Base-by-base conservation (phyloP, 2,329 filamentous ascomycete species). In the Clarireedia monteithiana region DNA sequence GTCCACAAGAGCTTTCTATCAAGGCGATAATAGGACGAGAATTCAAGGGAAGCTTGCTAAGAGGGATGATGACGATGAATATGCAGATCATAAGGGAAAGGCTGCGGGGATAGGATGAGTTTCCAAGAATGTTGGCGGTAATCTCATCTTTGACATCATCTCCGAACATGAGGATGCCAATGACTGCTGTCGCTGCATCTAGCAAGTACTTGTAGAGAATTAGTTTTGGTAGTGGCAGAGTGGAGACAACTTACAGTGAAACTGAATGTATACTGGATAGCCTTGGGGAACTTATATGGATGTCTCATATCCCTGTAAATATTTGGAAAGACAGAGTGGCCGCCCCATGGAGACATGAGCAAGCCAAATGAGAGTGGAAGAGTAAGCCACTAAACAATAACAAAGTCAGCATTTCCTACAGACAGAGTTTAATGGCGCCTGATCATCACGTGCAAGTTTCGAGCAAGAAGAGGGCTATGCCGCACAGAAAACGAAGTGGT, bases 41-140 rank as follows among this genome's bases (percentile, higher is more conserved):
- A 69, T 91, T 95, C 38, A 96, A 77, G 0, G 91, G 91, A n/a
- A 96, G 84, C 72, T 99, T 99, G 38, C 92, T 96, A 51, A 99
- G 75, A 0, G 92, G 94, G 61, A 97, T 96, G 68, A 96, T 91
- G 67, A 87, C 87, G 63, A 97, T 88, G 70, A 91, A 92, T 59
- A 89, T 76, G 61, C 90, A 90, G 70, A 96, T 87, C 62, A 92
- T 76, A 48, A 92, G 73, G n/a, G 84, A 89, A 42, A 95, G 72
- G 1, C 75, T 78, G 12, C 80, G 74, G 0, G 92, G 89, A 68
- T 95, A 96, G 53, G 85, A 86, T 5, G 78, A 72, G 1, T 83
- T 86, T 52, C 80, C 76, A 62, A 97, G 81, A 58, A 99, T 86
- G 72, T 96, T 97, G 66, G 87, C 86, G 0, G 94, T 96, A 68